A percentile compares a stretch with the other conserved stretches of the same genome.
phyloP scores from a whole-genome alignment of 2,329 filamentous ascomycete genomes.

The Sclerotinia minor region DNA sequence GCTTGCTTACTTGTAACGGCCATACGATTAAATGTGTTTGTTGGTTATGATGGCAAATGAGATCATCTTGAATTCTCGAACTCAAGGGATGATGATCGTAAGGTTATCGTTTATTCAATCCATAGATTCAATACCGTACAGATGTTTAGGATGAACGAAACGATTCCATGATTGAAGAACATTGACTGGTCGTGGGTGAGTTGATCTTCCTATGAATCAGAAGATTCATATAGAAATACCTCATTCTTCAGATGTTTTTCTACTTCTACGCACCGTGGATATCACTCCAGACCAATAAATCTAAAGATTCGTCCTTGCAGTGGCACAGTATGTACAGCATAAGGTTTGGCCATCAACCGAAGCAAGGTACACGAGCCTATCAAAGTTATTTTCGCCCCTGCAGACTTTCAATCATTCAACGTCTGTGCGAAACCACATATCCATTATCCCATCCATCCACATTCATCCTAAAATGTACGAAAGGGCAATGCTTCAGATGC shows the following conservation, averaged over 20 bases:
- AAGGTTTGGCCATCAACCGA: constrained; percentile 18
- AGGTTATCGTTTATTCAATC: not conserved
- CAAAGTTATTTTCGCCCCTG: not conserved
- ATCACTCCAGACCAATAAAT: constrained; percentile 16
- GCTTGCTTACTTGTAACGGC: not conserved
- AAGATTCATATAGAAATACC: not conserved
- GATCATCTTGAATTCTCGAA: not conserved
- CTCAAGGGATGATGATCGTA: not conserved
- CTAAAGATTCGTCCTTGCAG: not conserved
- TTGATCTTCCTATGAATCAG: not conserved
- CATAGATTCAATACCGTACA: not conserved
- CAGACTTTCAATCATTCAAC: constrained; percentile 7
- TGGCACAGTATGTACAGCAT: constrained; percentile 13
- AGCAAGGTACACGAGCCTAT: constrained; percentile 15
- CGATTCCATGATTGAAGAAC: not conserved
- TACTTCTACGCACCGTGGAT: not conserved
- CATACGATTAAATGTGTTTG: not conserved
- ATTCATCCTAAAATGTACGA: constrained; percentile 8
- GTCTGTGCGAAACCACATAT: constrained; percentile 11
- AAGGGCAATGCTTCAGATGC: constrained; percentile 19
- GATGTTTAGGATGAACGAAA: not conserved
- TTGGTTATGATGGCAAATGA: not conserved
- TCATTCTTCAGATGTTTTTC: not conserved
- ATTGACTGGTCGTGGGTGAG: not conserved
- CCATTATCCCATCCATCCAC: not conserved